These are phyloP conservation scores for sorghum (Sorghum bicolor) DNA, from an alignment of 176 grass and related monocot genomes.

Conservation along the genomic window DNA sequence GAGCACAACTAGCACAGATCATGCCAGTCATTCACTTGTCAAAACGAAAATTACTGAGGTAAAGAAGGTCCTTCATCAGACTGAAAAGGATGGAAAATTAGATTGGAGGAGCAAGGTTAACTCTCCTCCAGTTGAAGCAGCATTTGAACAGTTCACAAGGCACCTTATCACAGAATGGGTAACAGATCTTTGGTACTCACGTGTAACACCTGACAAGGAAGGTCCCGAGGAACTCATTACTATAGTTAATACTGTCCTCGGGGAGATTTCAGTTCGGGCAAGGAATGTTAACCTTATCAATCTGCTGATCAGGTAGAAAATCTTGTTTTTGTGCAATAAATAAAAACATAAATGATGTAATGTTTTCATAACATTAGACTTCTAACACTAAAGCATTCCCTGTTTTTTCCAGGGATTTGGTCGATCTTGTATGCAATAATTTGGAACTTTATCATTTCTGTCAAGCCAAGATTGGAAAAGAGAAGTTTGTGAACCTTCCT, in stretches of 20 bases:
- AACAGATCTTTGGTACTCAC: slow-evolving; percentile 93
- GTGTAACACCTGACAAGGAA: slow-evolving; percentile 86
- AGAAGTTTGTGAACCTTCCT: slow-evolving; percentile 64
- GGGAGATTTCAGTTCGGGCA: slow-evolving; percentile 77
- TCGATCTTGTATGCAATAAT: slow-evolving; percentile 75
- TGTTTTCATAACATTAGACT: slow-evolving; percentile 11
- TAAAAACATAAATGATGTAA: not conserved
- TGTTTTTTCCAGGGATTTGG: slow-evolving; percentile 60
- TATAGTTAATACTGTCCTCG: slow-evolving; percentile 61
- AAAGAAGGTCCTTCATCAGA: slow-evolving; percentile 14
- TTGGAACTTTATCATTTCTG: slow-evolving; percentile 83
- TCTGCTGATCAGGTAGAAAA: slow-evolving; percentile 79
- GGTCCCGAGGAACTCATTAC: slow-evolving; percentile 77
- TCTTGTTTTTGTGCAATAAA: not conserved
- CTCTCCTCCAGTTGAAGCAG: slow-evolving; percentile 79
- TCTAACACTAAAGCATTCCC: not conserved
- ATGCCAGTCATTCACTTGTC: slow-evolving; percentile 11
- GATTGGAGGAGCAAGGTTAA: slow-evolving; percentile 89
- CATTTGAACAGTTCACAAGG: slow-evolving; percentile 83
- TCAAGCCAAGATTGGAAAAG: slow-evolving; percentile 88
- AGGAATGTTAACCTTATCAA: slow-evolving; percentile 79
- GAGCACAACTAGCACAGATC: slow-evolving; percentile 24
- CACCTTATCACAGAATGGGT: slow-evolving; percentile 89
- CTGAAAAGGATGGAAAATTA: slow-evolving; percentile 43
- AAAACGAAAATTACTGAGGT: slow-evolving; percentile 48